phyloP scores from a whole-genome alignment of 2,329 filamentous ascomycete genomes.

The Beauveria asiatica region DNA sequence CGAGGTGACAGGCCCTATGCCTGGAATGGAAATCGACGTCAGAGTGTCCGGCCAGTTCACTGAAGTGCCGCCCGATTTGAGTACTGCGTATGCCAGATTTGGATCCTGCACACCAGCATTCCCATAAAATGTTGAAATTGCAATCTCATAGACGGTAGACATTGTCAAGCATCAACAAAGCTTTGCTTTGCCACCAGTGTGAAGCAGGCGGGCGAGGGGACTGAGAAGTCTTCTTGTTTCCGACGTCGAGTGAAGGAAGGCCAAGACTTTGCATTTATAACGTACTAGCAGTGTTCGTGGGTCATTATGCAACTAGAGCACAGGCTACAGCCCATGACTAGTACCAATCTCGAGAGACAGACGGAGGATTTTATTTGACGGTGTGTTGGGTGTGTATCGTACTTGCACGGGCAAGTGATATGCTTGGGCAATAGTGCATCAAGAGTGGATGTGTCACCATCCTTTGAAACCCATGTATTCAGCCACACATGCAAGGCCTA shows the following conservation, averaged over 20 bases:
- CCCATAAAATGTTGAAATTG: neutral
- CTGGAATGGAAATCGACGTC: neutral
- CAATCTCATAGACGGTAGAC: neutral
- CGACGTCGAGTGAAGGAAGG: neutral
- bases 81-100: neutral
- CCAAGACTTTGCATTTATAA: neutral
- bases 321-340: no score
- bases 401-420: neutral
- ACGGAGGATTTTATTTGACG: neutral
- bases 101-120: neutral
- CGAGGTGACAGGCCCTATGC: neutral
- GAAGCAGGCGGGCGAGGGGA: neutral
- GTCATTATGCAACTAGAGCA: no score
- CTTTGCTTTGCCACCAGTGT: neutral
- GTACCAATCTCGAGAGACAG: no score
- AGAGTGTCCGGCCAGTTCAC: neutral
- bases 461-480: neutral
- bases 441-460: neutral
- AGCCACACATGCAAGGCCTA: neutral
- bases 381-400: neutral
- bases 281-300: no score
- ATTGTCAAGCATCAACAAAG: neutral
- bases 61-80: neutral
- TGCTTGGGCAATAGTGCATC: neutral
- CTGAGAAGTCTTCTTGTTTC: neutral